Percentiles rank a stretch among this genome's conserved stretches.
Conservation (phyloP, 208 protist genomes). For the Tritrichomonas foetus region DNA sequence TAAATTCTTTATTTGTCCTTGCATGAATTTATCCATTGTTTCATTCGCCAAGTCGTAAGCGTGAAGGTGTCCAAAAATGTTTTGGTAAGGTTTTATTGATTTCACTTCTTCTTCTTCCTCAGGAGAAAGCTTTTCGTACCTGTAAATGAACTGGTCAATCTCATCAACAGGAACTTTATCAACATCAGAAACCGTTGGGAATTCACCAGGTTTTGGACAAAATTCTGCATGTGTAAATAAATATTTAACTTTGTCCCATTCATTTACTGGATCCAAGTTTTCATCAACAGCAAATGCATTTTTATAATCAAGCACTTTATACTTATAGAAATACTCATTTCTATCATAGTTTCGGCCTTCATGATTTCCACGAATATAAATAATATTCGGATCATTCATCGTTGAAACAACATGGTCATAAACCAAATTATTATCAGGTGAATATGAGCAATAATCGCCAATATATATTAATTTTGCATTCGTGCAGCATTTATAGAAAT, state of each 20-base stretch:
- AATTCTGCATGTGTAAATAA: neutral
- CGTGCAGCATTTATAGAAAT: neutral
- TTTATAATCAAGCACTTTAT: neutral
- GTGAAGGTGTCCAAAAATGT: neutral
- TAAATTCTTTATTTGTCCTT: neutral
- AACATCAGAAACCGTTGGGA: neutral
- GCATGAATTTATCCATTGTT: neutral
- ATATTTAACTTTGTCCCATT: neutral
- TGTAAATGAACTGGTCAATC: neutral
- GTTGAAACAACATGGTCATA: neutral
- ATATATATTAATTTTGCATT: slow-evolving; percentile 18
- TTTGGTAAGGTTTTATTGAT: neutral
- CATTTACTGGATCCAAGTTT: neutral
- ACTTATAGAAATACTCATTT: neutral
- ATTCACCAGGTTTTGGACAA: neutral
- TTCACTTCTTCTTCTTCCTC: no score
- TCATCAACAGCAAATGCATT: neutral
- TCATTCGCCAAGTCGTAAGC: neutral
- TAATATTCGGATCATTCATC: neutral
- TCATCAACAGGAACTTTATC: neutral
- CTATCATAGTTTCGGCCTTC: neutral
- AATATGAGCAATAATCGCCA: neutral
- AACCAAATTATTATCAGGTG: neutral
- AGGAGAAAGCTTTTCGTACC: neutral
- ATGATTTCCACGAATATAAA: neutral